Base-by-base conservation (phyloP, 495 filamentous ascomycete genomes). In the Platismatia glauca region DNA sequence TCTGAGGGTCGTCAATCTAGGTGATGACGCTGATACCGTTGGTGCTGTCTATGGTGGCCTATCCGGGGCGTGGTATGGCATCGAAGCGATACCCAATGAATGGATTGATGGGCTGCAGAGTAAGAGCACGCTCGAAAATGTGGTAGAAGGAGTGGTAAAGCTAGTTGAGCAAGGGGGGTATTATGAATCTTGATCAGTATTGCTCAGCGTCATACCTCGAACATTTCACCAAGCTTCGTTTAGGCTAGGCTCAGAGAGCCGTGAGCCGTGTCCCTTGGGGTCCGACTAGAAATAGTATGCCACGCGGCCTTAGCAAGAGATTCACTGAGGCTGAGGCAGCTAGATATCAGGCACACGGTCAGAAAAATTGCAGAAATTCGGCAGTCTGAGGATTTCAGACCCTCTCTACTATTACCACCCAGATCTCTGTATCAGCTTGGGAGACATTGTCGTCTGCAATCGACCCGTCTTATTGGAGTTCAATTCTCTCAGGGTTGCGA, bases 21-120 rank as follows among this genome's bases (percentile, higher is more conserved):
- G 79, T 9, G 72, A 75, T 60, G 78, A 82, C 73, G 72, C 78
- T 11, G 81, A 83, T 68, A 81, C 77, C 9, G 79, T 77, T 12
- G 78, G 73, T 11, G 79, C 78, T 7, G 71, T 81, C 38, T 79
- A 79, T 66, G 81, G 79, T 7, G 78, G 77, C 6, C 59, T 83
- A 22, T 76, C 76, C 7, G 78, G 77, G 1, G 73, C 71, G 3
- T 79, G 71, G 64, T 79, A 81, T 71, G 76, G 75, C 7, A 58
- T 71, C 43, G 75, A 72, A 20, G 61, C 63, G 3, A 72, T 77
- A 18, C 74, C 75, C 2, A 3, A 22, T n/a, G 50, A 69, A 35
- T 78, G 77, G 76, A 53, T 74, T 33, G 59, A 67, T 5, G 66
- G 66, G 9, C 69, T 78, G 67, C 65, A 71, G 65, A 68, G 68